A percentile compares a stretch with the other conserved stretches of the same genome.
phyloP scores from a whole-genome alignment of 2,329 filamentous ascomycete species.

The Sclerotinia spermophila region DNA sequence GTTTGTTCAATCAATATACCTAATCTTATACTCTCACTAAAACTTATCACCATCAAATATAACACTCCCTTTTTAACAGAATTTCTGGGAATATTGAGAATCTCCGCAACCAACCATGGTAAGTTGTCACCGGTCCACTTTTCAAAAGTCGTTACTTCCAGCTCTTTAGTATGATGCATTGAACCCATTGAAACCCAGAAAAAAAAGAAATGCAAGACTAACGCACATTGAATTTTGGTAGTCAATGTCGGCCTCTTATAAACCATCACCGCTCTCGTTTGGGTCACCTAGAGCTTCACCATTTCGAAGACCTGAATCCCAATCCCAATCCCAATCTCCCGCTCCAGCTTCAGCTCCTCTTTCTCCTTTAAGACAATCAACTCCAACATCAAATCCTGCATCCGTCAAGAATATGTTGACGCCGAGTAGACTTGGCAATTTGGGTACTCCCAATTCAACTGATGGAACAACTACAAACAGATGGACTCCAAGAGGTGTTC shows the following conservation, averaged over 20 bases:
- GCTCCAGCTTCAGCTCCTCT: conserved; percentile 65
- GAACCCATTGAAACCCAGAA: conserved; percentile 6
- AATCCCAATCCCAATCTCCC: conserved; percentile 52
- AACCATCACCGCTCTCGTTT: conserved; percentile 68
- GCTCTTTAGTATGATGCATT: conserved; percentile 3
- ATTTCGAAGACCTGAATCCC: conserved; percentile 58
- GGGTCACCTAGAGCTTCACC: conserved; percentile 66
- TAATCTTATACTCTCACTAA: not conserved
- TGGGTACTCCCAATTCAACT: conserved; percentile 41
- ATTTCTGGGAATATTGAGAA: conserved; percentile 1
- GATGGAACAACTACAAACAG: conserved; percentile 20
- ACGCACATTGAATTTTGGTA: conserved; percentile 11
- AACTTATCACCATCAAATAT: not conserved
- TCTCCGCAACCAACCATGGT: conserved; percentile 19
- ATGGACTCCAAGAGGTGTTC: conserved; percentile 37
- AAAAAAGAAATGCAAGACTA: conserved; percentile 12
- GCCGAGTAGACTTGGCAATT: conserved; percentile 43
- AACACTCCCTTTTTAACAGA: not conserved
- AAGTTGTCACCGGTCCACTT: conserved; percentile 19
- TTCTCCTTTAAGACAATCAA: conserved; percentile 60
- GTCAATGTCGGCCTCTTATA: conserved; percentile 50
- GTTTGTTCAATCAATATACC: not conserved
- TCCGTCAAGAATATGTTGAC: conserved; percentile 43
- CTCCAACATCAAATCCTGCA: conserved; percentile 58
- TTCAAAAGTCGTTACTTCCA: conserved; percentile 16